Base-by-base conservation (phyloP, 2,329 filamentous ascomycete genomes). In the Geosmithia flava region DNA sequence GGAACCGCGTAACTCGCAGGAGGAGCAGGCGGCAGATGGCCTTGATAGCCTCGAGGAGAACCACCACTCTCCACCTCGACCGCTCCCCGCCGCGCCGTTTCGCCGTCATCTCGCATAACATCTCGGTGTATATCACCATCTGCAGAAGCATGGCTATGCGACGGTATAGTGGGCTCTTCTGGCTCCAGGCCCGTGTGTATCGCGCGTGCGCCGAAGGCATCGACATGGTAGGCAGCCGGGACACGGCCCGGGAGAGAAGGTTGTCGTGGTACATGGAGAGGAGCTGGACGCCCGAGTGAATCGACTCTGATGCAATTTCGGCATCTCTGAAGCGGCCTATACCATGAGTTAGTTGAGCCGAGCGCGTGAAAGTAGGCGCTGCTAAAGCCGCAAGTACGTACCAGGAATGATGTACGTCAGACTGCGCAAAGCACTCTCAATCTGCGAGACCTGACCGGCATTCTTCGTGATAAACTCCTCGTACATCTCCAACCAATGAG, bases 21-120 rank as follows among this genome's bases (percentile, higher is more conserved):
- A 97, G 72, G 37, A 95, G 67, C 45, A 96, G 68, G 47, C 87
- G 75, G 62, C 91, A 96, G 8, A 93, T 55, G 2, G 91, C 90
- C 66, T 97, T 97, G 59, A 93, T 71, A 1, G 80, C 75, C 67
- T 98, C 93, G 20, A 98, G 71, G 3, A 94, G 61, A 11, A 97
- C 81, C 6, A 97, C 80, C 0, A 94, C 80, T 47, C 87, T 81
- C 93, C 93, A 98, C 29, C 89, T 80, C 23, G 83, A 68, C 58
- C 78, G 81, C 63, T 94, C 78, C 43, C 85, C 89, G 17, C 87
- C 86, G 52, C 82, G 82, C 45, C 91, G 78, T 66, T 95, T 94
- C 27, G 90, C 90, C 27, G 85, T 80, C 93, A 98, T 98, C 64
- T 98, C 93, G 77, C 91, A 93, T n/a, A 98, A 69, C 29, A 98